A percentile compares a stretch with the other conserved stretches of the same genome.
Conservation (phyloP, 495 filamentous ascomycete species). For the Aspergillus incahuasiensis region DNA sequence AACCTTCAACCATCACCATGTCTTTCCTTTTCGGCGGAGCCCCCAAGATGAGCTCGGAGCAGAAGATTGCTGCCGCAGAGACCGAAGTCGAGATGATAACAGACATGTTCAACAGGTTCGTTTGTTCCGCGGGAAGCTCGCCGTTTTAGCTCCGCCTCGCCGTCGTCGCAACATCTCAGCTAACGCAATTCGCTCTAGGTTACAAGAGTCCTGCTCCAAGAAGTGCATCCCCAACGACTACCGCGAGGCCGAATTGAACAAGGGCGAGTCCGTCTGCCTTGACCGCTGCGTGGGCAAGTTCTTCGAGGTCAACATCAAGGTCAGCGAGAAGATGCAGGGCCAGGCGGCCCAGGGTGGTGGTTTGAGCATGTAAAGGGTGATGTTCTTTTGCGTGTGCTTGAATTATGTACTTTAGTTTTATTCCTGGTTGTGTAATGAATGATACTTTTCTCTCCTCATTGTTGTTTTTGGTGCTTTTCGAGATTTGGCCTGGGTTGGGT, state of each 20-base stretch:
- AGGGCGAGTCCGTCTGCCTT: conserved; percentile 95
- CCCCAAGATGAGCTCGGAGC: conserved; percentile 83
- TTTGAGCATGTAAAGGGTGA: conserved; percentile 45
- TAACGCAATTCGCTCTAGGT: conserved; percentile 40
- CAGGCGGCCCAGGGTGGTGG: conserved; percentile 50
- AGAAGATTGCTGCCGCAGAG: conserved; percentile 94
- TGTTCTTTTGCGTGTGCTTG: not conserved
- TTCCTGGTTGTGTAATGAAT: conserved; percentile 7
- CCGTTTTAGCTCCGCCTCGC: too few species aligned
- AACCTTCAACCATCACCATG: conserved; percentile 53
- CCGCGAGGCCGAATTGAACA: conserved; percentile 92
- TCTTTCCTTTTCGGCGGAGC: conserved; percentile 87
- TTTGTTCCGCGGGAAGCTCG: too few species aligned
- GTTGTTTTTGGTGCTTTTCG: not conserved
- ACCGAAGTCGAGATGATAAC: conserved; percentile 88
- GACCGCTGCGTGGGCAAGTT: conserved; percentile 96
- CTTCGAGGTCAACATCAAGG: conserved; percentile 96
- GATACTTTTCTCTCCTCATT: not conserved
- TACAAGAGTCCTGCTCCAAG: conserved; percentile 79
- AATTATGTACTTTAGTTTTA: conserved; percentile 10
- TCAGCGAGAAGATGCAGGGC: conserved; percentile 75
- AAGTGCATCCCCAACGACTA: conserved; percentile 91
- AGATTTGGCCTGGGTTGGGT: too few species aligned
- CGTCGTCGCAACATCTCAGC: too few species aligned
- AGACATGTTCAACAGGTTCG: conserved; percentile 93